Evolutionary conservation across 345 rosid species (phyloP).

Genomic region (Hypericum perforatum): DNA sequence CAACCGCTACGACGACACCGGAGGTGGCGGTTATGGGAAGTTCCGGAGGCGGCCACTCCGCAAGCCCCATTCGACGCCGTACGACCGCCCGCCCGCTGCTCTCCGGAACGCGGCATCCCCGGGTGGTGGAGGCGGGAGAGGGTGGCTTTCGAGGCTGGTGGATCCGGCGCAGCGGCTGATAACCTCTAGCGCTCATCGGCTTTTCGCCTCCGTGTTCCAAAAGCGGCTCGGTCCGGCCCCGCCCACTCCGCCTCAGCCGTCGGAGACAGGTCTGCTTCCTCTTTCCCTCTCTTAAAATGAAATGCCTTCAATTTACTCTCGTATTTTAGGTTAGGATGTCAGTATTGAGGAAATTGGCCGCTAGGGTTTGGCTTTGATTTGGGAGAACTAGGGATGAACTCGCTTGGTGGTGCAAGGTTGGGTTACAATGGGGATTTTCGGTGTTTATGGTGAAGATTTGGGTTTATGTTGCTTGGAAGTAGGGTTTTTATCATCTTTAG

Average conservation of each 20-base stretch:
- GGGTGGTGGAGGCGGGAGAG: slow-evolving; percentile 19
- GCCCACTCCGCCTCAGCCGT: slow-evolving; percentile 28
- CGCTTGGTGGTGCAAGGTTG: too few species aligned
- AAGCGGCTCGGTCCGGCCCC: slow-evolving; percentile 52
- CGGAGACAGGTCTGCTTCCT: slow-evolving; percentile 28
- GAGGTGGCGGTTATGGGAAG: slow-evolving; percentile 1
- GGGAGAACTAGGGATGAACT: too few species aligned
- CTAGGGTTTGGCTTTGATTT: too few species aligned
- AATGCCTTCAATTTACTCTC: background rate
- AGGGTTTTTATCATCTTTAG: too few species aligned
- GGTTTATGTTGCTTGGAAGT: too few species aligned
- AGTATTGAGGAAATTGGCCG: too few species aligned
- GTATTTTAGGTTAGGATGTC: background rate
- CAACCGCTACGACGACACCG: background rate
- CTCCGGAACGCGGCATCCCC: background rate
- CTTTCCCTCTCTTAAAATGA: background rate
- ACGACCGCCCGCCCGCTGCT: slow-evolving; percentile 5
- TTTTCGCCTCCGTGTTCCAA: slow-evolving; percentile 60
- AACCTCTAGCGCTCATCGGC: slow-evolving; percentile 60
- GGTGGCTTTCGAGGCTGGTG: slow-evolving; percentile 81
- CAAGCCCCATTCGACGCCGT: background rate
- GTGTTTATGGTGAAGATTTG: too few species aligned
- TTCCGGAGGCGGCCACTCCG: slow-evolving; percentile 4
- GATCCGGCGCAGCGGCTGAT: slow-evolving; percentile 88
- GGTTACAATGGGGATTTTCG: too few species aligned